These are phyloP conservation scores for Lactifluus volemus DNA, from an alignment of 768 basidiomycete genomes.

Conservation along the genomic window DNA sequence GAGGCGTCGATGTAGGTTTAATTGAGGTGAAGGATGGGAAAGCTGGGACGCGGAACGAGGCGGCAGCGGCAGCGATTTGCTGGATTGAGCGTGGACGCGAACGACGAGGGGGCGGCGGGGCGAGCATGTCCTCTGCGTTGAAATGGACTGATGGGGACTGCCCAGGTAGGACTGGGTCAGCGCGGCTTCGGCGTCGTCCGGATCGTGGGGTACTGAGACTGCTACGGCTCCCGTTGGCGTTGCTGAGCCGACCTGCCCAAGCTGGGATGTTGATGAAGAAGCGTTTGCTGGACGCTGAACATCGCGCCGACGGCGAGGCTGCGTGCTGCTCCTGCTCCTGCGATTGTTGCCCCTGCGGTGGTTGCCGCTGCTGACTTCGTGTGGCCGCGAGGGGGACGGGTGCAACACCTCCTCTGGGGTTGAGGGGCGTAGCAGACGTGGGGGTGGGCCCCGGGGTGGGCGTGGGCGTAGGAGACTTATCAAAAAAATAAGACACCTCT, in stretches of 20 bases:
- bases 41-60: background rate
- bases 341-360: background rate
- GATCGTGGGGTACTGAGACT: background rate
- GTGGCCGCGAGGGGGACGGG: background rate
- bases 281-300: background rate
- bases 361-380: background rate
- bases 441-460: background rate
- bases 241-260: background rate
- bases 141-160: background rate
- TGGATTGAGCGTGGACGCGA: background rate
- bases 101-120: background rate
- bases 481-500: background rate
- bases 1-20: background rate
- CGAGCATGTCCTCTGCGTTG: constrained; percentile 10
- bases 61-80: background rate
- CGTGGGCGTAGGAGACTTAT: background rate
- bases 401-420: background rate
- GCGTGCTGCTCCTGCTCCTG: background rate
- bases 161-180: constrained; percentile 5
- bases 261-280: background rate
- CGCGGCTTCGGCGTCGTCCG: background rate
- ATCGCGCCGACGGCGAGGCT: background rate
- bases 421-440: background rate
- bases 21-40: background rate
- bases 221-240: background rate